A percentile compares a stretch with the other conserved stretches of the same genome.
Conservation (phyloP, 1,284 basidiomycete species). For the Ganoderma lingzhi region DNA sequence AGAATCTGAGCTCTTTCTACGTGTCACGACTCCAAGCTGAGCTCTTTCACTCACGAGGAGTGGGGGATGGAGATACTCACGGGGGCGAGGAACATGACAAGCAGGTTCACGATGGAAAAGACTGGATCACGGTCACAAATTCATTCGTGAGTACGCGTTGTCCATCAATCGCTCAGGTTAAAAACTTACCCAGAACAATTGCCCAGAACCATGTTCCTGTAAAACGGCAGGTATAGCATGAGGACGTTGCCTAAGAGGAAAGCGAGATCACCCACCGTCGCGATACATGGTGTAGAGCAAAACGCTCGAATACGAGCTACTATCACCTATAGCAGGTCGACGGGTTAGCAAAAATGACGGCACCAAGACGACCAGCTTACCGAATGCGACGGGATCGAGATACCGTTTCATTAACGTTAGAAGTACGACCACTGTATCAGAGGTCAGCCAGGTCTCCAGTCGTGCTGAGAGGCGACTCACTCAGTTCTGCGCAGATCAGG, state of each 20-base stretch:
- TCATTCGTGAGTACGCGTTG: background rate
- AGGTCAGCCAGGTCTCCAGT: background rate
- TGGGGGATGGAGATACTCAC: background rate
- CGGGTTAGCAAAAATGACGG: background rate
- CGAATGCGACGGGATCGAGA: constrained; percentile 3
- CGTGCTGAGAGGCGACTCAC: background rate
- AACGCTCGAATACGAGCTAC: background rate
- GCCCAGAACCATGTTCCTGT: constrained; percentile 6
- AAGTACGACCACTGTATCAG: background rate
- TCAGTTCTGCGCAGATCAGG: background rate
- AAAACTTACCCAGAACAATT: background rate
- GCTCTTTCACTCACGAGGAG: background rate
- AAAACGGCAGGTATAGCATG: background rate
- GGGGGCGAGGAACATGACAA: constrained; percentile 9
- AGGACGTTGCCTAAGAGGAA: background rate
- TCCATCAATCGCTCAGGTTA: background rate
- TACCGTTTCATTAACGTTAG: constrained; percentile 4
- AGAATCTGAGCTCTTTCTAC: constrained; percentile 8
- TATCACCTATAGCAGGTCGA: background rate
- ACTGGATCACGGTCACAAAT: background rate
- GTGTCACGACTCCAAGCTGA: background rate
- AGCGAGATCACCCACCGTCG: background rate
- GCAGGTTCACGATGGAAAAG: constrained; percentile 8
- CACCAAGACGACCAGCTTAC: background rate
- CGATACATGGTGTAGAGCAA: constrained; percentile 6